phyloP scores from a whole-genome alignment of 495 filamentous ascomycete species.

The Penicillium longicatenatum region DNA sequence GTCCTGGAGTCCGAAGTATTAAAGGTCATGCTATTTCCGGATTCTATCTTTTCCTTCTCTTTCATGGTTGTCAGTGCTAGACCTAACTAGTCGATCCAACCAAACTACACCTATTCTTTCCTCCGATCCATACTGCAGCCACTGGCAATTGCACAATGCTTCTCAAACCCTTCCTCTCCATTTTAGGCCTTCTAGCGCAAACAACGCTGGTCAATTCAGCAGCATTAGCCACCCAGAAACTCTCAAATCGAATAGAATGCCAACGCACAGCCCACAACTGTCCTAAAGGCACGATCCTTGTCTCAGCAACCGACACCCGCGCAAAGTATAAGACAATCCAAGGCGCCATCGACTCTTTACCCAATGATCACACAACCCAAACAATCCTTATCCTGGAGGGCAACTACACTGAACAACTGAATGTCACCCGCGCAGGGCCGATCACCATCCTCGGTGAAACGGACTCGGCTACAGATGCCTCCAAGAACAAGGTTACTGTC shows the following conservation, averaged over 20 bases:
- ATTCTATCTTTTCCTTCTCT: background rate
- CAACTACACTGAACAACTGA: slow-evolving; percentile 60
- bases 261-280: slow-evolving; percentile 39
- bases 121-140: background rate
- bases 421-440: slow-evolving; percentile 58
- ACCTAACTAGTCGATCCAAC: background rate
- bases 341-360: slow-evolving; percentile 54
- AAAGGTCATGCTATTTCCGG: background rate
- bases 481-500: slow-evolving; percentile 50
- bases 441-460: slow-evolving; percentile 59
- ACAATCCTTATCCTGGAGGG: slow-evolving; percentile 58
- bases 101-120: background rate
- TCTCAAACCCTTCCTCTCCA: background rate
- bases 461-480: slow-evolving; percentile 32
- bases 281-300: slow-evolving; percentile 50
- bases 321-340: slow-evolving; percentile 53
- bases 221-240: background rate
- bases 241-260: slow-evolving; percentile 12
- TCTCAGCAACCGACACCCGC: slow-evolving; percentile 35
- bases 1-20: background rate
- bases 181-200: slow-evolving; percentile 17
- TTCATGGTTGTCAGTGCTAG: background rate
- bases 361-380: slow-evolving; percentile 48
- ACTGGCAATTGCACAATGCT: background rate
- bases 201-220: background rate